Base-by-base conservation (phyloP, 371 early-diverging fungal genomes). In the Funneliformis caledonium region DNA sequence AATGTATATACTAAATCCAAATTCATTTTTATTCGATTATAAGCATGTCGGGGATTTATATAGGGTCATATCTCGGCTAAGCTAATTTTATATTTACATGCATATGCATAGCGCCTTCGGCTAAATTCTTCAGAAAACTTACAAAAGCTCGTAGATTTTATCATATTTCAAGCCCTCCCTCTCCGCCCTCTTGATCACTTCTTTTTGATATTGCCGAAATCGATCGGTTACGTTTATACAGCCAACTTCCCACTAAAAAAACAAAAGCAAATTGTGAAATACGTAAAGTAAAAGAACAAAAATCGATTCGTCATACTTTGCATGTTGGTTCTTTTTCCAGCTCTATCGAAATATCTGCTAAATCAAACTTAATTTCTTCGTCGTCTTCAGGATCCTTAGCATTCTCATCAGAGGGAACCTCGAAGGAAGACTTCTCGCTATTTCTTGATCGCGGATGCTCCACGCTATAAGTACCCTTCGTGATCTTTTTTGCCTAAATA, bases 161-260 rank as follows among this genome's bases (percentile, higher is more conserved):
- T 62, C 19, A 37, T 78, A 50, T 68, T 65, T 69, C 52, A 78
- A 68, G 4, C 78, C 78, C n/a, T 52, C 12, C 68, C 9, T 45
- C 52, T 78, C 37, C 42, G 67, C 69, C 56, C 42, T 65, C 33
- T 62, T 45, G 10, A 78, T 31, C 31, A 68, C 22, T 37, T 64
- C 69, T 68, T 50, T 78, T 26, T 78, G 78, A 26, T 68, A 78
- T 8, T 65, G 47, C n/a, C 69, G 26, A 67, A 78, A 78, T 37
- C 68, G 26, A 37, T 78, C 26, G 26, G 69, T 78, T 78, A 78
- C 52, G 59, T 68, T 68, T 16, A 68, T 78, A 52, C 52, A 4
- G 52, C 37, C 68, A 59, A 78, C 78, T 59, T 68, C 78, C 68
- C 68, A 78, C 68, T 78, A n/a, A n/a, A 67, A 78, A 78, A 78